Conservation (phyloP, 1,139 yeast genomes). For the Zygosaccharomyces pseudobailii region DNA sequence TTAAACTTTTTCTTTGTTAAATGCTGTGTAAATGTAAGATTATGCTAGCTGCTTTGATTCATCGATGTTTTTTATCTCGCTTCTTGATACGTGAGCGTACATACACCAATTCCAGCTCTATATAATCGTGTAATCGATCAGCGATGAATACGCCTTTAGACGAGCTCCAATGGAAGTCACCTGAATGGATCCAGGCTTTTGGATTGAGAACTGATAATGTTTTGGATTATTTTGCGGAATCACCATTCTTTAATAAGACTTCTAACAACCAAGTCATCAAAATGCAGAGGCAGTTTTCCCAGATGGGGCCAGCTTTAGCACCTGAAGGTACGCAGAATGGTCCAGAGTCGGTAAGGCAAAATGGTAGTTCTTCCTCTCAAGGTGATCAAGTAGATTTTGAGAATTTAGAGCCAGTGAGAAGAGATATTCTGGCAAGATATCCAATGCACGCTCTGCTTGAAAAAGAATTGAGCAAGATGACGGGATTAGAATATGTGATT, state of each 20-base stretch:
- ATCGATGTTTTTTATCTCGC: neutral
- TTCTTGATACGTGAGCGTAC: neutral
- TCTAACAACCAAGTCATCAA: slow-evolving; percentile 90
- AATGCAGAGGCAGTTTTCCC: slow-evolving; percentile 82
- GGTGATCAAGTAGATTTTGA: slow-evolving; percentile 16
- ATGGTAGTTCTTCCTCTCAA: slow-evolving; percentile 2
- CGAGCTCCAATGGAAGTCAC: slow-evolving; percentile 95
- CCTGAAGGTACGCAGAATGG: slow-evolving; percentile 1
- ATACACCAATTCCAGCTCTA: neutral
- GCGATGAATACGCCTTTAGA: slow-evolving; percentile 47
- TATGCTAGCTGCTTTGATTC: neutral
- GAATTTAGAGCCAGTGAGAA: slow-evolving; percentile 24
- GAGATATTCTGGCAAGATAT: slow-evolving; percentile 24
- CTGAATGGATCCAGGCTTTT: slow-evolving; percentile 90
- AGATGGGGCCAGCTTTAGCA: slow-evolving; percentile 19
- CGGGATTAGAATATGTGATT: slow-evolving; percentile 79
- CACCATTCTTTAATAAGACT: slow-evolving; percentile 92
- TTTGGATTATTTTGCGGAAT: slow-evolving; percentile 83
- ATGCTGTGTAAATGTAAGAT: neutral
- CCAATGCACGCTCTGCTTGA: slow-evolving; percentile 37
- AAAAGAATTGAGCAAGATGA: slow-evolving; percentile 65
- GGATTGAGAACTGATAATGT: slow-evolving; percentile 87
- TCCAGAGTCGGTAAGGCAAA: neutral
- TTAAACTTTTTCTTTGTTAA: neutral
- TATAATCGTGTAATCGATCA: neutral